Percentiles rank a stretch among this genome's conserved stretches.
phyloP scores from a whole-genome alignment of 2,329 filamentous ascomycete species.

The Stachybotrys echinatus region DNA sequence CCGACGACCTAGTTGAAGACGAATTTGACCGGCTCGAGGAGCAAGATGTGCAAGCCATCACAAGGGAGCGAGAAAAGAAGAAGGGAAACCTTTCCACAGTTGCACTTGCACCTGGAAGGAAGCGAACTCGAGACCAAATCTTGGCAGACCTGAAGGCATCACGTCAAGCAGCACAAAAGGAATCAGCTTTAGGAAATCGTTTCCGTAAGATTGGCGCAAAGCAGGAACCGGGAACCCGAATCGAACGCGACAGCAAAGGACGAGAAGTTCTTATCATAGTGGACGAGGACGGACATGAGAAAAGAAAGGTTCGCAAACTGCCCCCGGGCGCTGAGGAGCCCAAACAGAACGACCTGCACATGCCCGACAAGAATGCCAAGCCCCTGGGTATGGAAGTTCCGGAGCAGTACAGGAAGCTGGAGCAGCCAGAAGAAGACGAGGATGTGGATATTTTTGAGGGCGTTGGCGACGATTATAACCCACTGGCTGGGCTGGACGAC shows the following conservation, averaged over 20 bases:
- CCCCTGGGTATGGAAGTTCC: constrained; percentile 63
- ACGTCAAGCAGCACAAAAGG: constrained; percentile 52
- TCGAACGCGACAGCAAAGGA: constrained; percentile 56
- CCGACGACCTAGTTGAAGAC: constrained; percentile 38
- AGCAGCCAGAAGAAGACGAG: constrained; percentile 43
- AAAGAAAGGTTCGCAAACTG: constrained; percentile 56
- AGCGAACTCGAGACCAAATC: constrained; percentile 61
- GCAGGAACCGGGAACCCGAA: constrained; percentile 48
- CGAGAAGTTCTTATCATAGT: constrained; percentile 60
- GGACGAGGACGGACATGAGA: constrained; percentile 62
- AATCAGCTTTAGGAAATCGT: constrained; percentile 48
- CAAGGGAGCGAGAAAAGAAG: constrained; percentile 50
- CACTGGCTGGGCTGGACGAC: constrained; percentile 51
- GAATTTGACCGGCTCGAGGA: constrained; percentile 57
- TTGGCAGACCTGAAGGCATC: constrained; percentile 62
- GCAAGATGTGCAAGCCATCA: constrained; percentile 47
- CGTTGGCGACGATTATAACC: constrained; percentile 62
- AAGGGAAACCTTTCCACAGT: constrained; percentile 56
- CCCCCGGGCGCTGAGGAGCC: constrained; percentile 30
- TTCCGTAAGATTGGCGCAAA: constrained; percentile 62
- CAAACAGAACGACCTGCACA: constrained; percentile 38
- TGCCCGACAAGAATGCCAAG: constrained; percentile 50
- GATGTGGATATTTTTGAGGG: constrained; percentile 63
- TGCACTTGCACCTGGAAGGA: constrained; percentile 48
- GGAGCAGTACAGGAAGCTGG: constrained; percentile 47